Evolutionary conservation across 1,284 basidiomycete genomes (phyloP).

Genomic region (Microbotryum saponariae): DNA sequence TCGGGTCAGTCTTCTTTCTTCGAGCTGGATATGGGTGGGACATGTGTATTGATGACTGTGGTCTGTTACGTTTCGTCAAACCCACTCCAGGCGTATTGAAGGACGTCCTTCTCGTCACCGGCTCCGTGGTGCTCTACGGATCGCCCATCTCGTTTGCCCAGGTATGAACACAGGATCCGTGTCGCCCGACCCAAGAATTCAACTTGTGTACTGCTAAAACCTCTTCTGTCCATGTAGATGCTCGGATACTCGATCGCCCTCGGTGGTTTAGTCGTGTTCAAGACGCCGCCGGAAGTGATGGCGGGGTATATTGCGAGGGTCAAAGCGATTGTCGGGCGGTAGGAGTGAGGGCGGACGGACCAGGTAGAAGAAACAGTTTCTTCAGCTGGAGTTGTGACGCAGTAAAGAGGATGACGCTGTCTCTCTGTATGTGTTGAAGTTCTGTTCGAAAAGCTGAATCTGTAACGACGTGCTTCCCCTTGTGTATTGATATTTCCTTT

Average conservation of each 20-base stretch:
- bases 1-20: slow-evolving; percentile 34
- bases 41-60: neutral
- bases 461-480: no score
- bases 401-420: no score
- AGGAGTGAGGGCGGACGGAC: neutral
- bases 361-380: neutral
- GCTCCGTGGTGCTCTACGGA: slow-evolving; percentile 44
- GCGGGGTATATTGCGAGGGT: slow-evolving; percentile 18
- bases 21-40: no score
- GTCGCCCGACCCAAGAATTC: neutral
- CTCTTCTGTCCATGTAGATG: slow-evolving; percentile 31
- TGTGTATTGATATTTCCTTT: no score
- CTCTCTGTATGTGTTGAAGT: no score
- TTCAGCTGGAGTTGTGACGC: neutral
- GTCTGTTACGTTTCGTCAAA: slow-evolving; percentile 10
- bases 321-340: slow-evolving; percentile 17
- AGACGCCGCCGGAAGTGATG: slow-evolving; percentile 21
- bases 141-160: slow-evolving; percentile 39
- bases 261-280: slow-evolving; percentile 15
- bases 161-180: neutral
- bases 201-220: no score
- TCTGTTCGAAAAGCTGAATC: no score
- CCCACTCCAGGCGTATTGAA: slow-evolving; percentile 36
- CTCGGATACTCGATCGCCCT: slow-evolving; percentile 32
- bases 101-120: slow-evolving; percentile 46